phyloP scores from a whole-genome alignment of 768 basidiomycete genomes.

The Rhodocollybia butyracea region DNA sequence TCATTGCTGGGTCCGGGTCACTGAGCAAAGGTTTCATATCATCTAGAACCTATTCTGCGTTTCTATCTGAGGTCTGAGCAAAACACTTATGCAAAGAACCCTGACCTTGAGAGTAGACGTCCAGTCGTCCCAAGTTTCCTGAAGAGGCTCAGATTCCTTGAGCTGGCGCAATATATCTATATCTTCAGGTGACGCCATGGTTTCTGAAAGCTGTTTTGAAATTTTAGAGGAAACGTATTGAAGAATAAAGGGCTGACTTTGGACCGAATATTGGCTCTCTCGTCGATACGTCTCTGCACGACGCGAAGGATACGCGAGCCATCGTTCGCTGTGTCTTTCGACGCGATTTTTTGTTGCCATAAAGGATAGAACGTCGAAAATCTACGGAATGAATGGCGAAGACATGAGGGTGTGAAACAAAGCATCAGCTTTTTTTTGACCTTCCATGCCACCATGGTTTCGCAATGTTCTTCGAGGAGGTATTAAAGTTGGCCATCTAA shows the following conservation, averaged over 20 bases:
- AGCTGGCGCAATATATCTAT: slow-evolving; percentile 56
- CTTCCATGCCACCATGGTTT: slow-evolving; percentile 5
- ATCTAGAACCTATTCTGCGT: slow-evolving; percentile 54
- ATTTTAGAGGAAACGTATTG: slow-evolving; percentile 8
- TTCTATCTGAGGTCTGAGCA: slow-evolving; percentile 4
- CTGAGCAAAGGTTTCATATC: slow-evolving; percentile 59
- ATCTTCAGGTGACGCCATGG: slow-evolving; percentile 52
- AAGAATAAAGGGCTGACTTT: slow-evolving; percentile 30
- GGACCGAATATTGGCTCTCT: slow-evolving; percentile 39
- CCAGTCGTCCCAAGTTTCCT: slow-evolving; percentile 69
- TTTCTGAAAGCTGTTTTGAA: slow-evolving; percentile 44
- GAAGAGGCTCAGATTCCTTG: slow-evolving; percentile 68
- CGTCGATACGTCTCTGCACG: slow-evolving; percentile 51
- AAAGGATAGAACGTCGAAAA: not conserved
- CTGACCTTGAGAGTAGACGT: slow-evolving; percentile 44
- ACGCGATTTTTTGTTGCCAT: not conserved
- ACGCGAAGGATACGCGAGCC: slow-evolving; percentile 52
- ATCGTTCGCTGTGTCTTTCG: slow-evolving; percentile 19
- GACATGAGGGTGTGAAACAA: slow-evolving; percentile 1
- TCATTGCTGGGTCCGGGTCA: slow-evolving; percentile 77
- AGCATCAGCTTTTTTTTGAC: not conserved
- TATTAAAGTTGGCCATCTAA: not conserved
- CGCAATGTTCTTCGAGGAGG: not conserved
- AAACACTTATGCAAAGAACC: slow-evolving; percentile 26
- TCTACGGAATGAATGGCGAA: slow-evolving; percentile 3